Percentiles rank a stretch among this genome's conserved stretches.
phyloP scores from a whole-genome alignment of 2,329 filamentous ascomycete genomes.

The Neophaeococcomyces aloes region DNA sequence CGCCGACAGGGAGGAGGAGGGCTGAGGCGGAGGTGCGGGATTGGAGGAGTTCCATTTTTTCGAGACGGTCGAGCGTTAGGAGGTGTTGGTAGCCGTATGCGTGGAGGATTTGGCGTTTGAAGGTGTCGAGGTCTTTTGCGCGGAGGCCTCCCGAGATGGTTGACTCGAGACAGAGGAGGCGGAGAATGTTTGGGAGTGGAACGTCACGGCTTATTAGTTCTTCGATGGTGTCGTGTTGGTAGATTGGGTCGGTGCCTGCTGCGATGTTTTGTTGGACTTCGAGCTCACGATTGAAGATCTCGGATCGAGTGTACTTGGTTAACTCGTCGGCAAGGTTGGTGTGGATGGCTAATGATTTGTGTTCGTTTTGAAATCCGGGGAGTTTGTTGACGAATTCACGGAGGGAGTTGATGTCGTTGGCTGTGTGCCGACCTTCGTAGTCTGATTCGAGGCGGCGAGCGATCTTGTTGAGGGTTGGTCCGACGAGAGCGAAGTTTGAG shows the following conservation, averaged over 20 bases:
- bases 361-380: conserved; percentile 83
- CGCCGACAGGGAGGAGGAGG: conserved; percentile 68
- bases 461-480: conserved; percentile 76
- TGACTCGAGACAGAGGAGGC: conserved; percentile 82
- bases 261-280: conserved; percentile 95
- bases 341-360: conserved; percentile 83
- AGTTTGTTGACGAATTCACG: conserved; percentile 92
- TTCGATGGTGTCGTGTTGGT: conserved; percentile 82
- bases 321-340: conserved; percentile 90
- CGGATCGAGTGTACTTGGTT: conserved; percentile 80
- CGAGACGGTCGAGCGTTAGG: conserved; percentile 74
- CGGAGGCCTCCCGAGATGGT: conserved; percentile 82
- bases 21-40: conserved; percentile 65
- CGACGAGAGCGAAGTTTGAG: conserved; percentile 91
- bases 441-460: conserved; percentile 76
- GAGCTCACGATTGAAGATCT: conserved; percentile 75
- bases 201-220: conserved; percentile 86
- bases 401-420: conserved; percentile 81
- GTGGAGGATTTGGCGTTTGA: conserved; percentile 77
- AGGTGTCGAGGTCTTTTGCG: conserved; percentile 76
- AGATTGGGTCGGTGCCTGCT: conserved; percentile 76
- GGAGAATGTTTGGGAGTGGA: conserved; percentile 68
- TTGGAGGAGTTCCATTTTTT: conserved; percentile 78
- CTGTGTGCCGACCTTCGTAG: conserved; percentile 76
- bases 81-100: conserved; percentile 94